phyloP scores from a whole-genome alignment of 805 yeast species.

The Suhomyces xylopsoci region DNA sequence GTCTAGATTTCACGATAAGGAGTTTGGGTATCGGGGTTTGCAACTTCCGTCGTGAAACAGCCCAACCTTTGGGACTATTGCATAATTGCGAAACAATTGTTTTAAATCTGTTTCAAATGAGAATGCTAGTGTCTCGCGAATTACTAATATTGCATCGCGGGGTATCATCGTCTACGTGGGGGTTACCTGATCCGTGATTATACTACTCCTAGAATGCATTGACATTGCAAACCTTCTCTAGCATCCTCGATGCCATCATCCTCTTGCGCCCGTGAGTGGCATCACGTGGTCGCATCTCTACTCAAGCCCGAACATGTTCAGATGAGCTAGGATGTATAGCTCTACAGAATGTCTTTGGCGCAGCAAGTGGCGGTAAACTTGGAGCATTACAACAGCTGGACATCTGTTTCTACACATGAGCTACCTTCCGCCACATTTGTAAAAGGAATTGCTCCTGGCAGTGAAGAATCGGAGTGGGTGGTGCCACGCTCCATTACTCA shows the following conservation, averaged over 20 bases:
- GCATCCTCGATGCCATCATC: no score
- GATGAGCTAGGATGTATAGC: neutral
- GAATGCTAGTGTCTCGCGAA: neutral
- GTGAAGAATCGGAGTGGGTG: constrained; percentile 36
- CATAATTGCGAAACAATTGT: neutral
- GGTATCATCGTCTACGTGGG: neutral
- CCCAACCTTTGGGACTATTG: neutral
- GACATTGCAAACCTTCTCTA: no score
- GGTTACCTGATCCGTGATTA: neutral
- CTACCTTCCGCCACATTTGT: constrained; percentile 12
- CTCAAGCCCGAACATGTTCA: neutral
- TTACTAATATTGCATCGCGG: neutral
- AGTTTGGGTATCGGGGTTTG: neutral
- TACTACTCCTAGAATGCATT: neutral
- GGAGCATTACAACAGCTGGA: constrained; percentile 47
- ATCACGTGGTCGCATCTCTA: neutral
- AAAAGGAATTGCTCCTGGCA: constrained; percentile 32
- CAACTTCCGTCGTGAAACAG: neutral
- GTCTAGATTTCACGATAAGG: neutral
- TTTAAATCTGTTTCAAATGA: neutral
- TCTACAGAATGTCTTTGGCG: constrained; percentile 10
- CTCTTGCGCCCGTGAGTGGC: neutral
- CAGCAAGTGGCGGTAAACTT: constrained; percentile 41
- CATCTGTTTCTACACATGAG: constrained; percentile 25
- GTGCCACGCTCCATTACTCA: constrained; percentile 30